Evolutionary conservation across 495 filamentous ascomycete species (phyloP), one percentile per base, ranked within the genome.

Genomic region (Lasiosphaeris hirsuta): DNA sequence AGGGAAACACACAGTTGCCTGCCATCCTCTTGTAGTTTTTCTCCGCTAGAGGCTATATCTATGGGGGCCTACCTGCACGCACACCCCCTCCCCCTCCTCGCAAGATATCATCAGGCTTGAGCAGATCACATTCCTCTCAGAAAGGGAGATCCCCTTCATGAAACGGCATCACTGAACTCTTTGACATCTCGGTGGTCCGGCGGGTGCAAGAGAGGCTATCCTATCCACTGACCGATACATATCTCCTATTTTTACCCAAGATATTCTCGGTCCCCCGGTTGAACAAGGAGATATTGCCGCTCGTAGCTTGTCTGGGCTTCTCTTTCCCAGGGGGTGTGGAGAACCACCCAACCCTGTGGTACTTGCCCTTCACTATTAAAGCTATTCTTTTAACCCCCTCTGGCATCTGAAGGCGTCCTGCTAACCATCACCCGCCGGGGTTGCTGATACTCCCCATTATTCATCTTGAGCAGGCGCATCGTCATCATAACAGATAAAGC

Each of bases 51-150:
- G 55, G 66, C 51, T 65, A 48, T 57, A 48, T 57, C 56, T 56
- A 45, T 53, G 55, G 58, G 52, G 61, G 62, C 60, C 61, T 63
- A 65, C 65, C 61, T 63, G 63, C 65, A 65, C 43, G 53, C 59
- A 59, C 60, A 62, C 62, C 47, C 46, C 46, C 50, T 37, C 58
- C 63, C 63, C 48, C 34, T 58, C 47, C 47, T 66, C 56, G 52
- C 61, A 61, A 65, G 53, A 63, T 57, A 45, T 56, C 49, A 51
- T 54, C 50, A 51, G 47, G 38, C 46, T 57, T 33, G 33, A 59
- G 55, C 61, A 60, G 58, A 62, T 59, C 56, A 57, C 50, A 39
- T 58, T 42, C 56, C 40, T 15, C 60, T 49, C 51, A 48, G 23
- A 40, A 30, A 57, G 43, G 45, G 41, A 30, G 44, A 30, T 30